These are phyloP conservation scores for Leersia perrieri DNA, from an alignment of 176 grass and related monocot species.

Conservation along the genomic window DNA sequence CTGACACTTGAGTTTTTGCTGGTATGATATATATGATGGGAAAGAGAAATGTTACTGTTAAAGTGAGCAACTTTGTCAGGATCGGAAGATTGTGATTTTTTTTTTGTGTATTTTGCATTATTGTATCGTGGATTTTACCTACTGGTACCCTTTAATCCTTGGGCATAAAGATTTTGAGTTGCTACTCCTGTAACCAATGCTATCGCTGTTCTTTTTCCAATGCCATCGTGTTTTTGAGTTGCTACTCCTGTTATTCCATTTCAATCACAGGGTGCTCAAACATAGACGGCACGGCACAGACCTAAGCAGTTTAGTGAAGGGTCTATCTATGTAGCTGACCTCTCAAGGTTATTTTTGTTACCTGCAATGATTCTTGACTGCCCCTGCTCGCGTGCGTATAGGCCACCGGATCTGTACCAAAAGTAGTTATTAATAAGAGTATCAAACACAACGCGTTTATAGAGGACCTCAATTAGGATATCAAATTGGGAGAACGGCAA, in stretches of 20 bases:
- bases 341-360: no score
- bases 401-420: no score
- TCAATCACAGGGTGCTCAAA: no score
- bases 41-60: not conserved
- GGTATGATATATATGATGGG: slow-evolving; percentile 21
- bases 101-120: slow-evolving; percentile 28
- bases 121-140: slow-evolving; percentile 26
- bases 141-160: slow-evolving; percentile 10
- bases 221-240: not conserved
- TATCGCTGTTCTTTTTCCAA: not conserved
- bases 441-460: no score
- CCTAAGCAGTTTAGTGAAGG: no score
- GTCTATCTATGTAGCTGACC: no score
- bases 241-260: not conserved
- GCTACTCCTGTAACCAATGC: not conserved
- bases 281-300: no score
- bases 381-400: no score
- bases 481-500: no score
- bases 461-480: no score
- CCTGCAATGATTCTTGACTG: no score
- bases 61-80: not conserved
- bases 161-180: not conserved
- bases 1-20: slow-evolving; percentile 38
- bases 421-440: no score
- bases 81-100: not conserved